Conservation (phyloP, 2,329 filamentous ascomycete species). For the Nemania diffusa region DNA sequence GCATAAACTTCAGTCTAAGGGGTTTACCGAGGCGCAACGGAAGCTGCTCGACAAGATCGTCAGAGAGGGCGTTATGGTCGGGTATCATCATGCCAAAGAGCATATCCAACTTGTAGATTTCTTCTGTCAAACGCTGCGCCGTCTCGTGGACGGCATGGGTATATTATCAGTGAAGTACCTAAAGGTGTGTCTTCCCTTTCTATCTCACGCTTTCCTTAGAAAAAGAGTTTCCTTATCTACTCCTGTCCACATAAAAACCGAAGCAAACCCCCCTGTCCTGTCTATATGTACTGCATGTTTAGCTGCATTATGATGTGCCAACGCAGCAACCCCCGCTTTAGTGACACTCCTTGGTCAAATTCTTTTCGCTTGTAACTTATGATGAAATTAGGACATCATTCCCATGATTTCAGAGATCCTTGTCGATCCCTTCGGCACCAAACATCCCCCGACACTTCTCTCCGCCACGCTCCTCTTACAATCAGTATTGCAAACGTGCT, state of each 20-base stretch:
- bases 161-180: conserved; percentile 74
- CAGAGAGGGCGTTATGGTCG: conserved; percentile 65
- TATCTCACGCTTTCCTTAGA: conserved; percentile 1
- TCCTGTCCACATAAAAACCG: neutral
- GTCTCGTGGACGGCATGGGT: conserved; percentile 66
- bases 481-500: conserved; percentile 69
- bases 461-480: conserved; percentile 65
- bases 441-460: conserved; percentile 63
- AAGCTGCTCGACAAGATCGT: conserved; percentile 64
- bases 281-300: no score
- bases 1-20: conserved; percentile 3
- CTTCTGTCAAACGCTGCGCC: conserved; percentile 62
- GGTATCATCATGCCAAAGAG: conserved; percentile 67
- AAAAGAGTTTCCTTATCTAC: neutral
- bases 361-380: conserved; percentile 9
- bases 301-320: neutral
- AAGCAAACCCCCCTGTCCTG: neutral
- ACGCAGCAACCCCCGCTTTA: neutral
- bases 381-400: conserved; percentile 66
- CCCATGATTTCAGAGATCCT: conserved; percentile 73
- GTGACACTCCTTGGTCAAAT: neutral
- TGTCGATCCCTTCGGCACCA: conserved; percentile 73
- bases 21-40: conserved; percentile 43
- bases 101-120: conserved; percentile 66
- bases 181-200: conserved; percentile 58